These are phyloP conservation scores for Ramalina peruviana DNA, from an alignment of 495 filamentous ascomycete genomes.

Conservation along the genomic window DNA sequence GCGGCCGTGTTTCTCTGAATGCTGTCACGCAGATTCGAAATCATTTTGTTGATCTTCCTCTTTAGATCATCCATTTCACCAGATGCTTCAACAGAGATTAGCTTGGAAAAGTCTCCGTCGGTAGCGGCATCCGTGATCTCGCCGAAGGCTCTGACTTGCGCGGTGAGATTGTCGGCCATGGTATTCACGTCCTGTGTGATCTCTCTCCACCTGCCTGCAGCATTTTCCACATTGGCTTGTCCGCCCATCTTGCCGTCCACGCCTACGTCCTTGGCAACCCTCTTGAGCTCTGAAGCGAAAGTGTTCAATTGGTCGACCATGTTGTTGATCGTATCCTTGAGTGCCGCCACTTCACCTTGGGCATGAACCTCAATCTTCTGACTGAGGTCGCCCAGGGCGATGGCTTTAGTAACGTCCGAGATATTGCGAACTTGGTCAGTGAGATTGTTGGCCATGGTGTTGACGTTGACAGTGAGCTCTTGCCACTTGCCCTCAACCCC, in stretches of 20 bases:
- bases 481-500: constrained; percentile 99
- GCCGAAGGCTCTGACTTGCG: constrained; percentile 93
- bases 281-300: constrained; percentile 93
- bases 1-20: constrained; percentile 97
- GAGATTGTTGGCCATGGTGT: constrained; percentile 87
- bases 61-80: constrained; percentile 99
- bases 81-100: constrained; percentile 95
- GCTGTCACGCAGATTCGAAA: constrained; percentile 86
- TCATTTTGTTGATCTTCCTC: constrained; percentile 99
- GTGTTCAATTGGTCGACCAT: constrained; percentile 95
- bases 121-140: constrained; percentile 96
- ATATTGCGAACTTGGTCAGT: constrained; percentile 93
- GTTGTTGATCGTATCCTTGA: constrained; percentile 98
- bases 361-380: constrained; percentile 94
- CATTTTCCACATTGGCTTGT: constrained; percentile 86
- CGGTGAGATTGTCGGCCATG: constrained; percentile 96
- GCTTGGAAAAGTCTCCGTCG: constrained; percentile 90
- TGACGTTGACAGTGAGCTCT: constrained; percentile 84
- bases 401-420: constrained; percentile 92
- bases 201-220: constrained; percentile 94
- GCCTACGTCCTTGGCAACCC: constrained; percentile 91
- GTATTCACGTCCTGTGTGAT: constrained; percentile 98
- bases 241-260: constrained; percentile 99
- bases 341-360: constrained; percentile 81
- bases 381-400: constrained; percentile 86